Evolutionary conservation across 352 stramenopile species (phyloP).

Genomic region (Globisporangium paroecandrum): DNA sequence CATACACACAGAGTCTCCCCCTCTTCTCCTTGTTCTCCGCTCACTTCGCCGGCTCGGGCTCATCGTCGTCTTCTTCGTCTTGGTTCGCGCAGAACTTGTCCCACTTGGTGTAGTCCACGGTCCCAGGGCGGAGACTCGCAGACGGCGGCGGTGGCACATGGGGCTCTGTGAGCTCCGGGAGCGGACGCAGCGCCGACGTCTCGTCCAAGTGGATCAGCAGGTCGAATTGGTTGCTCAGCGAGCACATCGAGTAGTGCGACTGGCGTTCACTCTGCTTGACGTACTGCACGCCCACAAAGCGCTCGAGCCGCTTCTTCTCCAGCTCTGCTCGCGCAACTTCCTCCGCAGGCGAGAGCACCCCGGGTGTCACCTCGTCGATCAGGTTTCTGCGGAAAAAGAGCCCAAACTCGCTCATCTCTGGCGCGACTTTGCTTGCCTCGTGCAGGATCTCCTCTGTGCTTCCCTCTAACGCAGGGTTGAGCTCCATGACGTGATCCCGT

Average conservation of each 20-base stretch:
- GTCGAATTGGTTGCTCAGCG: constrained; percentile 30
- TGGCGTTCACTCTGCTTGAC: constrained; percentile 23
- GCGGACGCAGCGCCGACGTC: constrained; percentile 28
- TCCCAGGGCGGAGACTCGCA: constrained; percentile 10
- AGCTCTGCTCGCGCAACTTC: constrained; percentile 8
- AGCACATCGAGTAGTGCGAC: constrained; percentile 25
- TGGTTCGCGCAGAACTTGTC: constrained; percentile 4
- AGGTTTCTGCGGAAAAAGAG: constrained; percentile 20
- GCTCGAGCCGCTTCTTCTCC: constrained; percentile 21
- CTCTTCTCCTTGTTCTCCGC: neutral
- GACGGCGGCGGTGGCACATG: neutral
- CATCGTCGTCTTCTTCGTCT: constrained; percentile 14
- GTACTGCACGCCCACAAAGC: constrained; percentile 36
- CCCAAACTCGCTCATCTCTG: constrained; percentile 21
- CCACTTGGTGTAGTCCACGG: constrained; percentile 21
- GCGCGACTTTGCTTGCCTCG: constrained; percentile 6
- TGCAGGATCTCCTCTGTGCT: constrained; percentile 26
- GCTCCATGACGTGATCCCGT: constrained; percentile 22
- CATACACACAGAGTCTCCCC: neutral
- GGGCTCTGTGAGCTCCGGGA: constrained; percentile 21
- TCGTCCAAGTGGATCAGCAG: constrained; percentile 28
- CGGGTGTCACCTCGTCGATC: neutral
- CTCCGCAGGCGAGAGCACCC: neutral
- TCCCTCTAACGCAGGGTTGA: constrained; percentile 19
- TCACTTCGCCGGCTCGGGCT: neutral